Evolutionary conservation across 306 rosid species (phyloP), one percentile per base, ranked within the genome.

Genomic region (Cicer judaicum): DNA sequence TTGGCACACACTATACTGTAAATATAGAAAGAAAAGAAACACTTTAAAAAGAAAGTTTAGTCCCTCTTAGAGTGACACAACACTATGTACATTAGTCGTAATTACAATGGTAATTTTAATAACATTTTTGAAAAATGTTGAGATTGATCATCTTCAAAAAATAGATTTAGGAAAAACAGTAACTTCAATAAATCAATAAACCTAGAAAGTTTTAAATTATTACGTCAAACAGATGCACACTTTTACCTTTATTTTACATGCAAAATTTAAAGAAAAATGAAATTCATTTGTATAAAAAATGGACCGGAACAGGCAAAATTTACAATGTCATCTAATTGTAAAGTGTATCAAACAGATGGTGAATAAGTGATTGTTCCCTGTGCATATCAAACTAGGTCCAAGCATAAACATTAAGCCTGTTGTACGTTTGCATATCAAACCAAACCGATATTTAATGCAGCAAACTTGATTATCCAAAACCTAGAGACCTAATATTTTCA

Each of bases 361-460:
- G 54, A 44, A 41, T 21, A 42, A 24, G 21, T 4, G 8, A 34
- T 72, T 57, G 13, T 16, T 13, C 57, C 44, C 46, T 7, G 41
- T 21, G 34, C 13, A 57, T 21, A 72, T 43, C 12, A 72, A 72
- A 54, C 42, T 48, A 49, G 19, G 29, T 47, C 13, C 44, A 57
- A 1, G 43, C 43, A 55, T 15, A 36, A 36, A 29, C 44, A 46
- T 6, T 50, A 9, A 5, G 7, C 10, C 49, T 44, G n/a, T 10
- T 7, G 49, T 8, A 9, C 1, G 11, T 10, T 7, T 10, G 49
- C 49, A 29, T 39, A 39, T 15, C 50, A 70, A n/a, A 70, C 5
- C 29, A 50, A 69, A 9, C 43, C 10, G 15, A 15, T 24, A 38
- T 70, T 55, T 52, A 15, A 40, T 40, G 54, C 52, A 40, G n/a